phyloP scores from a whole-genome alignment of 2,329 filamentous ascomycete species.

The Colletotrichum orbiculare region DNA sequence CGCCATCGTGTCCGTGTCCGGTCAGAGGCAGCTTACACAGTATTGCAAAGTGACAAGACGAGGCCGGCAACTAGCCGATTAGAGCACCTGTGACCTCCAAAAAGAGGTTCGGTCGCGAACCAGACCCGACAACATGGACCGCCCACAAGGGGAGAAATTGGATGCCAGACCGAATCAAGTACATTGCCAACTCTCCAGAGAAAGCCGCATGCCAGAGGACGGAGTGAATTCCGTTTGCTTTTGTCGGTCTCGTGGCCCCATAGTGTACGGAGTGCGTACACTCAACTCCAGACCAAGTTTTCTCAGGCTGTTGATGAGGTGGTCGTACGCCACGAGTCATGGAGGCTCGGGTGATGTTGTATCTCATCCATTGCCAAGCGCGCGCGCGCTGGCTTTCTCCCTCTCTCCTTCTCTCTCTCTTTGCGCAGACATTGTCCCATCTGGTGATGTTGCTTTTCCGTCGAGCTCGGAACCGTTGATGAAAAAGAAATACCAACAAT shows the following conservation, averaged over 20 bases:
- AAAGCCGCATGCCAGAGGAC: background rate
- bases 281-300: slow-evolving; percentile 21
- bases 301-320: slow-evolving; percentile 1
- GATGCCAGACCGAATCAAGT: slow-evolving; percentile 16
- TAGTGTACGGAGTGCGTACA: background rate
- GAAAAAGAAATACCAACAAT: no score
- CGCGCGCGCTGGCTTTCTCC: slow-evolving; percentile 17
- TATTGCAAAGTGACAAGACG: background rate
- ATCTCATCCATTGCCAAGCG: slow-evolving; percentile 2
- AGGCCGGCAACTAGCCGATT: slow-evolving; percentile 16
- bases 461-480: no score
- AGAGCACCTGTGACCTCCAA: slow-evolving; percentile 6
- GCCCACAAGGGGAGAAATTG: slow-evolving; percentile 1
- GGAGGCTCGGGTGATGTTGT: slow-evolving; percentile 1
- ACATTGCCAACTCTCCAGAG: slow-evolving; percentile 1
- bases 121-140: slow-evolving; percentile 33
- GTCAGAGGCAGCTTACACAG: slow-evolving; percentile 9
- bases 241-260: background rate
- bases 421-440: no score
- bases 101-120: slow-evolving; percentile 30
- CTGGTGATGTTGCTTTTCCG: no score
- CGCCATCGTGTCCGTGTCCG: slow-evolving; percentile 13
- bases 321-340: slow-evolving; percentile 28
- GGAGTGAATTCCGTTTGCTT: slow-evolving; percentile 9
- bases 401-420: no score